phyloP scores from a whole-genome alignment of 768 basidiomycete species.

The Pleurotus tuber-regium region DNA sequence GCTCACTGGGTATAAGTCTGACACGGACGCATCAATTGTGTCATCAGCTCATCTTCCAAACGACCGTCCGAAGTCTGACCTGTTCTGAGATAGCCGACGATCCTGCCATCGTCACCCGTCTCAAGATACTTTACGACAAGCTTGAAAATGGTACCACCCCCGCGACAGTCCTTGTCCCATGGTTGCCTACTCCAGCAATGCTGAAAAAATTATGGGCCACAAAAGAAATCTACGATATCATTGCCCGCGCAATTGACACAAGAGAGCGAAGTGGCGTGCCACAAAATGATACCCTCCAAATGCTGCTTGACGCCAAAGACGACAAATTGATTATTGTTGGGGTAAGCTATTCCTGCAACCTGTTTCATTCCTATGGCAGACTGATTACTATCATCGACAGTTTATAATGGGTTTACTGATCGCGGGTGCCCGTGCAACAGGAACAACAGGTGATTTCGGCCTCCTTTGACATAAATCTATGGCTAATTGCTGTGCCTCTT shows the following conservation, averaged over 20 bases:
- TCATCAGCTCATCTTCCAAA: slow-evolving; percentile 66
- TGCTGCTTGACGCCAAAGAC: slow-evolving; percentile 69
- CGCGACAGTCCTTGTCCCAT: slow-evolving; percentile 68
- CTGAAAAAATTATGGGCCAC: slow-evolving; percentile 69
- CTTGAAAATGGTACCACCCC: slow-evolving; percentile 73
- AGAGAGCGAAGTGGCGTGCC: slow-evolving; percentile 55
- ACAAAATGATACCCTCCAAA: slow-evolving; percentile 68
- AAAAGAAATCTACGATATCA: slow-evolving; percentile 72
- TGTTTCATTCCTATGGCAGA: slow-evolving; percentile 14
- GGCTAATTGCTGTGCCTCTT: slow-evolving; percentile 3
- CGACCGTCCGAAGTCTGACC: slow-evolving; percentile 65
- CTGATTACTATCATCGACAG: slow-evolving; percentile 30
- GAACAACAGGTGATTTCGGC: slow-evolving; percentile 52
- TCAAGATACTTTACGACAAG: slow-evolving; percentile 63
- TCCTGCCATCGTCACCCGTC: slow-evolving; percentile 53
- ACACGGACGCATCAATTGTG: slow-evolving; percentile 11
- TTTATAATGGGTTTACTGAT: slow-evolving; percentile 82
- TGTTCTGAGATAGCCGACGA: slow-evolving; percentile 71
- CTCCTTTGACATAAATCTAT: not conserved
- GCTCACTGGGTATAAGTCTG: slow-evolving; percentile 4
- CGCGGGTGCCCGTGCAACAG: slow-evolving; percentile 79
- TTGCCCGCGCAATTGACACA: slow-evolving; percentile 53
- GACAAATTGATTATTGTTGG: slow-evolving; percentile 69
- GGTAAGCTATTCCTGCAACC: slow-evolving; percentile 37
- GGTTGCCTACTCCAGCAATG: slow-evolving; percentile 75